Evolutionary conservation across 1,284 basidiomycete genomes (phyloP).

Genomic region (Naganishia sp.): DNA sequence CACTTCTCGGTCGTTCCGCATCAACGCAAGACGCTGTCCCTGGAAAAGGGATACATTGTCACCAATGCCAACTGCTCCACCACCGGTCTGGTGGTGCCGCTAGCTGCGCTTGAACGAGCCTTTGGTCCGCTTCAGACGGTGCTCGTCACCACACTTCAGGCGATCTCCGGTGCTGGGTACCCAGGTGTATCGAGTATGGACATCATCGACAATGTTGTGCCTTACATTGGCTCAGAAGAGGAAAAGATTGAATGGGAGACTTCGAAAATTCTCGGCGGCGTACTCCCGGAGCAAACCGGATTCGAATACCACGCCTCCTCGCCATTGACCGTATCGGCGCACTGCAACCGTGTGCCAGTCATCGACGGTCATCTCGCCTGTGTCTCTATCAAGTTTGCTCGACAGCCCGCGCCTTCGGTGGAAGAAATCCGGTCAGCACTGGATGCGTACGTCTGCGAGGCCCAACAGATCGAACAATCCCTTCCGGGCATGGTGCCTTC

Average conservation of each 20-base stretch:
- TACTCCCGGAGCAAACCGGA: slow-evolving; percentile 60
- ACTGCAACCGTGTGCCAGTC: slow-evolving; percentile 89
- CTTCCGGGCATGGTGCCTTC: slow-evolving; percentile 64
- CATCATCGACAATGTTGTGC: slow-evolving; percentile 95
- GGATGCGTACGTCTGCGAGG: slow-evolving; percentile 71
- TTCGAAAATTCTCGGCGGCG: slow-evolving; percentile 89
- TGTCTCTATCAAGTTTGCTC: slow-evolving; percentile 81
- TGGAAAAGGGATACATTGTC: slow-evolving; percentile 89
- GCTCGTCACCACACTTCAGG: slow-evolving; percentile 94
- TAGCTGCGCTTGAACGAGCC: slow-evolving; percentile 84
- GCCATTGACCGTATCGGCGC: slow-evolving; percentile 83
- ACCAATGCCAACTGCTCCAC: slow-evolving; percentile 99
- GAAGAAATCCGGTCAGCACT: slow-evolving; percentile 87
- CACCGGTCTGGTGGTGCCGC: slow-evolving; percentile 88
- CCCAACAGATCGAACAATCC: slow-evolving; percentile 64
- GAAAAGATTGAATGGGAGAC: slow-evolving; percentile 98
- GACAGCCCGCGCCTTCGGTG: slow-evolving; percentile 76
- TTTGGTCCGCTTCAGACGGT: slow-evolving; percentile 92
- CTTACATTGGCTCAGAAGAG: slow-evolving; percentile 86
- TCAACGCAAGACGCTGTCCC: slow-evolving; percentile 69
- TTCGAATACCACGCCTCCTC: slow-evolving; percentile 84
- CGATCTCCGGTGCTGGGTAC: slow-evolving; percentile 95
- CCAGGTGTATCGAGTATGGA: slow-evolving; percentile 89
- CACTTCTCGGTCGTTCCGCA: slow-evolving; percentile 84
- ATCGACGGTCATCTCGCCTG: slow-evolving; percentile 88